phyloP scores from a whole-genome alignment of 225 moss, liverwort and hornwort species.

The Takakia lepidozioides region DNA sequence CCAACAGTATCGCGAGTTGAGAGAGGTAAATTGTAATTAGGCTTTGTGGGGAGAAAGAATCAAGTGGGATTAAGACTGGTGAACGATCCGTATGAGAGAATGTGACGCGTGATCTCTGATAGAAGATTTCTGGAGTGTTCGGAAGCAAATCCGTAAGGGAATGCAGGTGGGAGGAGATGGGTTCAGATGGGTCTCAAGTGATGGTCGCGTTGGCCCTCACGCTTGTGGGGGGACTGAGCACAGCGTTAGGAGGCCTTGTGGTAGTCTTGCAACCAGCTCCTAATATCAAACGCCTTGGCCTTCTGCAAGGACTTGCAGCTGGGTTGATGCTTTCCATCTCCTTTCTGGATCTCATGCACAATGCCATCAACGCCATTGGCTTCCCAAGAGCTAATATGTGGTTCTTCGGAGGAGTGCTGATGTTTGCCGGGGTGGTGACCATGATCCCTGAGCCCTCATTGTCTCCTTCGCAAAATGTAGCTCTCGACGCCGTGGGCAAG shows the following conservation, averaged over 20 bases:
- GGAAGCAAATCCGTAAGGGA: not conserved
- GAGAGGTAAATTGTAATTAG: too few relatives aligned
- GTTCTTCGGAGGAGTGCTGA: slow-evolving; percentile 91
- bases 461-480: slow-evolving; percentile 43
- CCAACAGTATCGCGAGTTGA: too few relatives aligned
- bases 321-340: slow-evolving; percentile 96
- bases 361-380: slow-evolving; percentile 94
- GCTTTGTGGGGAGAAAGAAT: too few relatives aligned
- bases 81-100: too few relatives aligned
- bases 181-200: slow-evolving; percentile 43
- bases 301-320: slow-evolving; percentile 84
- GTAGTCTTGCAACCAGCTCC: slow-evolving; percentile 90
- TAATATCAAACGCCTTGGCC: slow-evolving; percentile 73
- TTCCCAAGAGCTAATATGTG: slow-evolving; percentile 84
- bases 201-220: slow-evolving; percentile 47
- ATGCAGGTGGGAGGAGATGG: slow-evolving; percentile 15
- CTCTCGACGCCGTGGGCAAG: slow-evolving; percentile 27
- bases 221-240: slow-evolving; percentile 59
- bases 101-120: too few relatives aligned
- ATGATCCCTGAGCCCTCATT: slow-evolving; percentile 86
- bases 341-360: slow-evolving; percentile 97
- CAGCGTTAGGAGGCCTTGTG: slow-evolving; percentile 75
- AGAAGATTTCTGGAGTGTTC: too few relatives aligned
- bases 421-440: slow-evolving; percentile 79
- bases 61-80: too few relatives aligned